Evolutionary conservation across 2,329 filamentous ascomycete genomes (phyloP).

Genomic region (Penicillium crustosum): DNA sequence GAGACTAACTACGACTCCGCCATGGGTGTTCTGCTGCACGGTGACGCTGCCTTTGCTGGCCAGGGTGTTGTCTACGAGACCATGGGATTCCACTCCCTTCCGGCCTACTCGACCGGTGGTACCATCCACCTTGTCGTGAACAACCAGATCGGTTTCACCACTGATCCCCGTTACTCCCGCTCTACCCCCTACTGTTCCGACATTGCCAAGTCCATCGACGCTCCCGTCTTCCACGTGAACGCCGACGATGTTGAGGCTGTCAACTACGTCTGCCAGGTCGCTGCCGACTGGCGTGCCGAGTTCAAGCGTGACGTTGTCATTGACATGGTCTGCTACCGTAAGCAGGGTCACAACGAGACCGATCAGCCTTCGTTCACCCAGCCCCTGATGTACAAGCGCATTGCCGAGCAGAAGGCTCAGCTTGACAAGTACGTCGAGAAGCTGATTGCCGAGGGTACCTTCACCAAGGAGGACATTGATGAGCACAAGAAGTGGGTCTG

Average conservation of each 20-base stretch:
- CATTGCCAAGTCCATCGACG: slow-evolving; percentile 98
- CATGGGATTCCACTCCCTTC: slow-evolving; percentile 93
- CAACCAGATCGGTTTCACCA: slow-evolving; percentile 99
- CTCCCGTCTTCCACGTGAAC: slow-evolving; percentile 98
- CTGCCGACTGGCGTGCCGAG: slow-evolving; percentile 95
- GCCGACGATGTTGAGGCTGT: slow-evolving; percentile 97
- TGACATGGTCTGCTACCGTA: slow-evolving; percentile 98
- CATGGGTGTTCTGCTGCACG: slow-evolving; percentile 94
- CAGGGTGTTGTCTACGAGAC: slow-evolving; percentile 99
- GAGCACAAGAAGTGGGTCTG: slow-evolving; percentile 99
- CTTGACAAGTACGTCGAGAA: slow-evolving; percentile 90
- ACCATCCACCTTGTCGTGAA: slow-evolving; percentile 97
- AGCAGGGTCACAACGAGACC: slow-evolving; percentile 98
- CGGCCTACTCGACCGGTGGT: slow-evolving; percentile 93
- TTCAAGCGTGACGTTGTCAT: slow-evolving; percentile 99
- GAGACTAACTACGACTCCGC: slow-evolving; percentile 84
- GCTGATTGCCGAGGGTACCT: slow-evolving; percentile 86
- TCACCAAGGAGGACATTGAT: slow-evolving; percentile 95
- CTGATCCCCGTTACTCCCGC: slow-evolving; percentile 92
- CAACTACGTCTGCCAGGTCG: slow-evolving; percentile 96
- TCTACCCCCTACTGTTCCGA: slow-evolving; percentile 99
- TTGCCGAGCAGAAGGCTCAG: slow-evolving; percentile 77
- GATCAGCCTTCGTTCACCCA: slow-evolving; percentile 99
- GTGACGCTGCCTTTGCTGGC: slow-evolving; percentile 93
- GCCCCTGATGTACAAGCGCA: slow-evolving; percentile 98